phyloP scores from a whole-genome alignment of 257 asterid species.

The Paulownia fortunei region DNA sequence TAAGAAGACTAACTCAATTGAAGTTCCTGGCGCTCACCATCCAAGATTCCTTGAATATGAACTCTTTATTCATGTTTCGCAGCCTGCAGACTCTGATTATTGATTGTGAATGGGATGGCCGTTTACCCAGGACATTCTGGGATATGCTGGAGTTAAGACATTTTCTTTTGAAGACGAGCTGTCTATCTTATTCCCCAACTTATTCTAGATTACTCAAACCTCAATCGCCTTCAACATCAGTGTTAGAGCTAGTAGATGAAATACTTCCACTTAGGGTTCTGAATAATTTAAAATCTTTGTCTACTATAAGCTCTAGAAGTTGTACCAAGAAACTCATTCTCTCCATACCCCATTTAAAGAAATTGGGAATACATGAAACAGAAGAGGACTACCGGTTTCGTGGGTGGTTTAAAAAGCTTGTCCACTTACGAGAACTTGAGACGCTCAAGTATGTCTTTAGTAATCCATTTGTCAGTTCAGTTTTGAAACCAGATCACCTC shows the following conservation, averaged over 20 bases:
- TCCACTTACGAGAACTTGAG: slow-evolving; percentile 23
- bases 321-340: slow-evolving; percentile 20
- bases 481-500: slow-evolving; percentile 3
- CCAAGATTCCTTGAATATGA: background rate
- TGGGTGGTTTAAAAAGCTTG: slow-evolving; percentile 25
- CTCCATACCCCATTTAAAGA: slow-evolving; percentile 37
- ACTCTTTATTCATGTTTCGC: background rate
- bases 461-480: slow-evolving; percentile 26
- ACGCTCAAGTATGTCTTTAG: slow-evolving; percentile 28
- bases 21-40: slow-evolving; percentile 33
- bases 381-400: slow-evolving; percentile 28
- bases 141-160: slow-evolving; percentile 31
- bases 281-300: slow-evolving; percentile 22
- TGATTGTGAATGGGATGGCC: slow-evolving; percentile 33
- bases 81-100: slow-evolving; percentile 22
- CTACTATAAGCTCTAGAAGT: slow-evolving; percentile 26
- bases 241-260: background rate
- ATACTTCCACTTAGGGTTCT: background rate
- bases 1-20: background rate
- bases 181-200: background rate
- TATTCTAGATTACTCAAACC: background rate
- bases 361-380: slow-evolving; percentile 31
- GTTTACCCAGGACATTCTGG: slow-evolving; percentile 20
- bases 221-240: background rate
- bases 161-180: slow-evolving; percentile 29